Base-by-base conservation (phyloP, 345 rosid genomes). In the Lagerstroemia speciosa region DNA sequence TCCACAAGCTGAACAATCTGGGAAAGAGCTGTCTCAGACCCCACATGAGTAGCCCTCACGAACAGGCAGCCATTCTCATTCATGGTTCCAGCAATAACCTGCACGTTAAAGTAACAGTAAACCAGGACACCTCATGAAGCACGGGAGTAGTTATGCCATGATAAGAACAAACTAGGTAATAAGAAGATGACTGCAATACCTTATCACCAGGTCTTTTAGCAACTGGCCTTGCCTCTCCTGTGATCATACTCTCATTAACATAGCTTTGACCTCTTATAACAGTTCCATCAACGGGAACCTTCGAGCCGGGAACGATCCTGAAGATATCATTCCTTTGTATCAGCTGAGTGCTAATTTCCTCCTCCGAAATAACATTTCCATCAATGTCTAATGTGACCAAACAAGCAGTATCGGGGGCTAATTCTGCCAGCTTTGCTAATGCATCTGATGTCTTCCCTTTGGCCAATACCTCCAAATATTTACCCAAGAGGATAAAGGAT, bases 1-100 rank as follows among this genome's bases (percentile, higher is more conserved):
- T 88, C 93, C 36, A 88, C 93, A 29, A 88, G 90, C 76, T 83
- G 89, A 79, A 88, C 90, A 71, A 88, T 86, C 78, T 88, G 90
- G 62, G 91, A 88, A 73, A 88, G 93, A 34, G 93, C 86, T 73
- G 93, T 86, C 73, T 88, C 93, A 37, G 90, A 81, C 40, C 93
- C 91, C 69, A 88, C 89, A 69, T 83, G 87, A 79, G 90, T 86
- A 67, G 83, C 90, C 80, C 77, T 81, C 38, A 86, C 89, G 52
- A 81, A 70, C 64, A 88, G 14, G 80, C 86, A 84, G 55, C 93
- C 93, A 71, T 88, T 88, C 78, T 86, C 89, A 67, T 86, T 88
- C 80, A 88, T 66, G 19, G 93, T 86, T 69, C 90, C 93, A 36
- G 89, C 89, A 73, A 88, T 84, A 53, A 88, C 93, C 93, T 88